phyloP scores from a whole-genome alignment of 2,329 filamentous ascomycete genomes.

The Fusarium pseudograminearum region DNA sequence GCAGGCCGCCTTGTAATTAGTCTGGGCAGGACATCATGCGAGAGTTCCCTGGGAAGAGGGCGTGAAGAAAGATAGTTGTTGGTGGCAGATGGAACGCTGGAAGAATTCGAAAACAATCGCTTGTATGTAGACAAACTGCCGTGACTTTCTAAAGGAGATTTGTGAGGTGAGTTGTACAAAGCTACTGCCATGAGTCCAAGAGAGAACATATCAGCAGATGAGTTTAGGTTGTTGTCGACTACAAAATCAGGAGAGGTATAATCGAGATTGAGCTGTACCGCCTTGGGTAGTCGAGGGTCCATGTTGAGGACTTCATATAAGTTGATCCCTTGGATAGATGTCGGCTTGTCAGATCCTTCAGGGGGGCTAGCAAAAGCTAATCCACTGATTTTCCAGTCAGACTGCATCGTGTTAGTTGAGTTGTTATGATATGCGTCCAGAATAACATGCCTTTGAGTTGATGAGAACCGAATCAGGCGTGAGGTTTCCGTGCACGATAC shows the following conservation, averaged over 20 bases:
- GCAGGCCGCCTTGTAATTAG: constrained; percentile 90
- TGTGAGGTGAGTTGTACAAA: constrained; percentile 94
- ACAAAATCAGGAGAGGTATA: constrained; percentile 96
- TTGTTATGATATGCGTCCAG: not conserved
- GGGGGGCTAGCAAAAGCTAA: constrained; percentile 88
- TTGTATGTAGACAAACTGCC: constrained; percentile 88
- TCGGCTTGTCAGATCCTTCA: constrained; percentile 78
- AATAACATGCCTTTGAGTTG: constrained; percentile 80
- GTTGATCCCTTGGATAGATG: constrained; percentile 82
- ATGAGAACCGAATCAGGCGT: constrained; percentile 94
- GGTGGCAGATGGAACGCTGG: constrained; percentile 78
- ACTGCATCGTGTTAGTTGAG: constrained; percentile 63
- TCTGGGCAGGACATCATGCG: constrained; percentile 80
- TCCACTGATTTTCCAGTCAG: constrained; percentile 99
- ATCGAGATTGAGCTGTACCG: constrained; percentile 90
- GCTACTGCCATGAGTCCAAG: constrained; percentile 89
- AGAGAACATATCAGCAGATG: constrained; percentile 92
- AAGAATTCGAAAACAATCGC: constrained; percentile 81
- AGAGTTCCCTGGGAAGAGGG: constrained; percentile 82
- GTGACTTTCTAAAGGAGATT: constrained; percentile 85
- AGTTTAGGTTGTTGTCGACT: constrained; percentile 87
- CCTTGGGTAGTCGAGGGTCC: constrained; percentile 83
- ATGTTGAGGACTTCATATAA: constrained; percentile 87
- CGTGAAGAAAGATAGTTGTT: constrained; percentile 89
- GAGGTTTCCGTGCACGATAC: constrained; percentile 92